These are phyloP conservation scores for Syzygium aromaticum DNA, from an alignment of 345 rosid genomes.

Conservation along the genomic window DNA sequence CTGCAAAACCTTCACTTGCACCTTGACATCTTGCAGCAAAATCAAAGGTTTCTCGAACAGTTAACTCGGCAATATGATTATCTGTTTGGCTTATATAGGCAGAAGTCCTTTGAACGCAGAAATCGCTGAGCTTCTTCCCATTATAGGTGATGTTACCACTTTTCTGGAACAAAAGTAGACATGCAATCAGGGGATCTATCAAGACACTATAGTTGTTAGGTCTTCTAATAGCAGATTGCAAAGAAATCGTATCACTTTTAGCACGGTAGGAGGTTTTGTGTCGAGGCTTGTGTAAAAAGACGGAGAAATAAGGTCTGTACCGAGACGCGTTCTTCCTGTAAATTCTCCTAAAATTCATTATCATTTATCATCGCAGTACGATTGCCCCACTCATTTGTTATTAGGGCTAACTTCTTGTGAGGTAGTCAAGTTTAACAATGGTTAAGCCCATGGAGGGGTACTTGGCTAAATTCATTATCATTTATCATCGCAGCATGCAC, in stretches of 20 bases:
- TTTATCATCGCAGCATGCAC: neutral
- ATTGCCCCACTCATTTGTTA: neutral
- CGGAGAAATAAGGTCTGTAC: neutral
- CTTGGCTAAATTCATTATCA: neutral
- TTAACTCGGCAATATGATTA: slow-evolving; percentile 78
- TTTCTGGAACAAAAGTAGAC: slow-evolving; percentile 25
- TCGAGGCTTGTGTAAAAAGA: neutral
- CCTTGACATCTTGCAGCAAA: slow-evolving; percentile 94
- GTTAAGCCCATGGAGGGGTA: neutral
- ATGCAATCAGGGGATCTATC: neutral
- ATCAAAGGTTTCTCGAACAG: slow-evolving; percentile 93
- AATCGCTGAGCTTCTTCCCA: slow-evolving; percentile 55
- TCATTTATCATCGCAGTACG: neutral
- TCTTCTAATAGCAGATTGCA: neutral
- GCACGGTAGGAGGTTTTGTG: neutral
- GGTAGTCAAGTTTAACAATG: neutral
- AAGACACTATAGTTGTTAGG: neutral
- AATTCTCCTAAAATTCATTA: neutral
- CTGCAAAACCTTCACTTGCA: slow-evolving; percentile 75
- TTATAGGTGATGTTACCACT: slow-evolving; percentile 73
- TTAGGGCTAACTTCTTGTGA: neutral
- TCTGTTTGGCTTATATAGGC: slow-evolving; percentile 94
- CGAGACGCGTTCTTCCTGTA: neutral
- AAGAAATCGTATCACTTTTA: neutral
- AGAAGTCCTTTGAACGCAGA: slow-evolving; percentile 70